Base-by-base conservation (phyloP, 2,329 filamentous ascomycete genomes). In the Cladophialophora bantiana region DNA sequence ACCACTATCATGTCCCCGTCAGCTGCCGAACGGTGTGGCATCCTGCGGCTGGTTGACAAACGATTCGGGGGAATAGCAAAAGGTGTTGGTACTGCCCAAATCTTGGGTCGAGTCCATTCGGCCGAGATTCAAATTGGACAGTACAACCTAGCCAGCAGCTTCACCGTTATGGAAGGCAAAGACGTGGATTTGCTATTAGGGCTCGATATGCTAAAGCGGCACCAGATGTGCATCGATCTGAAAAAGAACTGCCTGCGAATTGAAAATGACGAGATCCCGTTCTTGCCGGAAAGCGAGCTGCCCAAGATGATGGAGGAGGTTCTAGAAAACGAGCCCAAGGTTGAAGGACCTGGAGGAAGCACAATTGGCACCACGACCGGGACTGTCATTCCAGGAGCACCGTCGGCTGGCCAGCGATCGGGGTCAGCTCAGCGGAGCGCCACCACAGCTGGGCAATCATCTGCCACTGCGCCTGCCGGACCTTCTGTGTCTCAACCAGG, bases 151-250 rank as follows among this genome's bases (percentile, higher is more conserved):
- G 90, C 94, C 2, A 98, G 94, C 81, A 95, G 93, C 67, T 99
- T 99, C 78, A 99, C 95, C 2, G 95, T 99, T 75, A 99, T 99
- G 95, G 95, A 99, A 81, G 95, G 95, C 71, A 99, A 98, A 80
- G 89, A 93, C 60, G 95, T 99, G 31, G 95, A 98, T 77, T 84
- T 99, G 18, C 86, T 99, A 1, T 87, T 99, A 12, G 95, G 95
- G 3, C 83, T 99, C 50, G 95, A 99, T 78, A 99, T 99, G 92
- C 85, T 99, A 68, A 97, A 96, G 81, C 88, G 95, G 45, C 94
- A 98, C 79, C 94, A 97, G 79, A 95, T 94, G 40, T 91, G 86
- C 73, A 94, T 99, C 74, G 95, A 99, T 77, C 85, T 99, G 12
- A 86, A 88, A 70, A 90, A 90, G 75, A 93, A 95, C 74, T 91